Base-by-base conservation (phyloP, 805 yeast genomes). In the fission yeast (Schizosaccharomyces pombe) region DNA sequence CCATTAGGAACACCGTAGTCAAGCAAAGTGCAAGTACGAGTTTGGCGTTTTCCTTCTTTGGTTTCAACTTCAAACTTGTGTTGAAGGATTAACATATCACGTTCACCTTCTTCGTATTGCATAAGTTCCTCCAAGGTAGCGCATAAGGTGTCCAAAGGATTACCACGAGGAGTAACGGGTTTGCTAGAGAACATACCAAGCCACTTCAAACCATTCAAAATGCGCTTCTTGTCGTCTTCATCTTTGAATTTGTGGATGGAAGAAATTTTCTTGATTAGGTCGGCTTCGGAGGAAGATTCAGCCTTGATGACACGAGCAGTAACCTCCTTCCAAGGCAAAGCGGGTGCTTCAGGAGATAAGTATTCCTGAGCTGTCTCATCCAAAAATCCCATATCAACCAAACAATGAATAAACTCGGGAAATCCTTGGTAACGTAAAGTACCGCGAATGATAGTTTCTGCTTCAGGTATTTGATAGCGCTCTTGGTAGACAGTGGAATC, bases 21-120 rank as follows among this genome's bases (percentile, higher is more conserved):
- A 37, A 87, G 89, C 65, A 91, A 74, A 57, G 98, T 91, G 22
- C 96, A 83, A 56, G 97, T 87, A 76, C 97, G 86, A 58, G 81
- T 76, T 73, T 91, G 97, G 55, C 75, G 77, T 60, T 78, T 69
- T 61, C 97, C 97, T 64, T 91, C 91, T 56, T 89, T 86, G 89
- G 94, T 85, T 71, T 83, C 91, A 62, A 91, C 85, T 62, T 94
- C 96, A 65, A 91, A 91, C 75, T 87, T 89, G 77, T 91, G 98
- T 75, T 91, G 98, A 66, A 91, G 76, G 63, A 82, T 78, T 60
- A 91, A 95, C 68, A 89, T 72, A 69, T 91, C 98, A 69, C 95
- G 82, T 76, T 91, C 98, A 60, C 84, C 89, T 65, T 81, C 80
- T 69, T 79, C 95, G 70, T 83, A 87, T 75, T 89, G 96, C 95